Evolutionary conservation across 495 filamentous ascomycete genomes (phyloP), one percentile per base, ranked within the genome.

Genomic region (Mycothermus thermophilus): DNA sequence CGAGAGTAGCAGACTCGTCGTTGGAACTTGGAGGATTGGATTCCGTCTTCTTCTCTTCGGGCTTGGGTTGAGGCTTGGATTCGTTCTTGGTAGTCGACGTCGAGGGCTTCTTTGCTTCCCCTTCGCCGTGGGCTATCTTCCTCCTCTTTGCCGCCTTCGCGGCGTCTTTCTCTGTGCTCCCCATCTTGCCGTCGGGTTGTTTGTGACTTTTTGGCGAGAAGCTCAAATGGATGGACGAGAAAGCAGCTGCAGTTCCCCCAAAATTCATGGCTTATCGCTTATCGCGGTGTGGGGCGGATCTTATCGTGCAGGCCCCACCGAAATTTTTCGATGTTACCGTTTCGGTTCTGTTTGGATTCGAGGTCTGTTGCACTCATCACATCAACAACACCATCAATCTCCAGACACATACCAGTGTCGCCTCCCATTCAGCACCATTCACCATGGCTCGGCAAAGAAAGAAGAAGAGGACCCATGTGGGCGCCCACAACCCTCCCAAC

Each of bases 381-480:
- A 8, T 25, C 24, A 41, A 22, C 26, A 14, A 27, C 27, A 37
- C 11, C 34, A 39, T n/a, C 25, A 34, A 9, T 30, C 13, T 25
- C 30, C 29, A 31, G 9, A 11, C 12, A 36, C 8, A 36, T 27
- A 11, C 22, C 6, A 25, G 6, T 6, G 22, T 11, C 6, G 11
- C 22, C 6, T 6, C 22, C 6, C 22, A 25, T 25, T 11, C 6
- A 25, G 11, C 22, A 35, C 27, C 37, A 44, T 40, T 22, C 27
- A 51, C 34, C 51, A 92, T 93, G 88, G 87, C 84, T 23, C 80
- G 76, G 54, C 66, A 69, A 59, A 69, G 83, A 45, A 77, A 74
- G 19, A 96, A 94, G 62, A 94, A 86, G 68, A 79, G 82, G 55
- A 93, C 88, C 25, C 86, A 94, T 58, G 58, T 73, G 13, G 72